These are phyloP conservation scores for Smittium mucronatum DNA, from an alignment of 371 early-diverging fungal genomes.

Conservation along the genomic window DNA sequence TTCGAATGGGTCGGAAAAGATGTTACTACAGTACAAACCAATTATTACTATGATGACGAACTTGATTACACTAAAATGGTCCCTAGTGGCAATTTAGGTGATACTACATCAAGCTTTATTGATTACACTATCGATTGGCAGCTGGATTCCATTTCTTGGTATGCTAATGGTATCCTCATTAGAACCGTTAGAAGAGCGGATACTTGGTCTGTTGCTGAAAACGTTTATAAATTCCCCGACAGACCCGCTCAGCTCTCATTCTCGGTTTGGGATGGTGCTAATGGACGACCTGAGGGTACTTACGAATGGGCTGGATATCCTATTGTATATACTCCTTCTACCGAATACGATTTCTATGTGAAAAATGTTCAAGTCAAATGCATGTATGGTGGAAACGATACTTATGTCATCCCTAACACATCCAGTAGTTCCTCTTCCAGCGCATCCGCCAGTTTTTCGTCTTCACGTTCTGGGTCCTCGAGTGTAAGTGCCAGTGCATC, in stretches of 20 bases:
- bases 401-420: conserved; percentile 3
- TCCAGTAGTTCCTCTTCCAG: not conserved
- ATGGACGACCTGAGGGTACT: conserved; percentile 38
- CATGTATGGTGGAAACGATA: conserved; percentile 3
- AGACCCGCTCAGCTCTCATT: conserved; percentile 43
- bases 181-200: conserved; percentile 32
- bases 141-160: conserved; percentile 41
- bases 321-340: not conserved
- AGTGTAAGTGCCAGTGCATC: not conserved
- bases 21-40: conserved; percentile 39
- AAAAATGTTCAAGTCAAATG: conserved; percentile 5
- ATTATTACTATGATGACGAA: conserved; percentile 45
- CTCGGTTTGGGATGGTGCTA: conserved; percentile 61
- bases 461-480: not conserved
- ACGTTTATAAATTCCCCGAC: conserved; percentile 37
- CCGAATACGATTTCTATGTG: conserved; percentile 4
- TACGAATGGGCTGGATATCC: conserved; percentile 47
- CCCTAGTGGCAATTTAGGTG: conserved; percentile 17
- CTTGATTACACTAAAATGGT: conserved; percentile 36
- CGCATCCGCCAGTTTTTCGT: not conserved
- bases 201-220: conserved; percentile 21
- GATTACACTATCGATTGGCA: conserved; percentile 42
- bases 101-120: conserved; percentile 18
- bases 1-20: conserved; percentile 49
- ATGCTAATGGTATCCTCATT: conserved; percentile 37